Conservation (phyloP, 1,139 yeast genomes). For the Yamadazyma mexicana region DNA sequence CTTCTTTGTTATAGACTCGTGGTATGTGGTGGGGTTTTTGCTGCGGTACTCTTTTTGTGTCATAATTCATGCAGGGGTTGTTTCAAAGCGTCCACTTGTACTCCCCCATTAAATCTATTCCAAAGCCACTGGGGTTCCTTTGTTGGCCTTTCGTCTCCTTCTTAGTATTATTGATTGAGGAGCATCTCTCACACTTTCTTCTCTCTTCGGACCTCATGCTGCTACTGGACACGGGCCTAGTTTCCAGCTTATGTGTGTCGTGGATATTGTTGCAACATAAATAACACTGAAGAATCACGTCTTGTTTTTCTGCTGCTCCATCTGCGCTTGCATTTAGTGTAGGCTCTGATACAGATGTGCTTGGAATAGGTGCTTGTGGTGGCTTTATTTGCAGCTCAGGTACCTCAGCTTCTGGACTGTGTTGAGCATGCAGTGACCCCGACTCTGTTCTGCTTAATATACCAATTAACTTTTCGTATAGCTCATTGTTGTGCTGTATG, state of each 20-base stretch:
- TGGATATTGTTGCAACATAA: slow-evolving; percentile 16
- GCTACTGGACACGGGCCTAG: neutral
- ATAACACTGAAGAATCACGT: slow-evolving; percentile 20
- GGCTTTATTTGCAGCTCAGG: neutral
- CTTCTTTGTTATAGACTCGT: neutral
- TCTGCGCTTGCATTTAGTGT: neutral
- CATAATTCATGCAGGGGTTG: too few species aligned
- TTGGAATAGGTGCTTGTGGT: neutral
- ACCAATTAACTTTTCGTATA: slow-evolving; percentile 15
- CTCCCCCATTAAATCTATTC: slow-evolving; percentile 33
- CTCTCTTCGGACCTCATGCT: slow-evolving; percentile 2
- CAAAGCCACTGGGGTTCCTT: slow-evolving; percentile 8
- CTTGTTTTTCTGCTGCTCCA: slow-evolving; percentile 9
- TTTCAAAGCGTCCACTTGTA: slow-evolving; percentile 27
- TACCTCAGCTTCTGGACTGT: neutral
- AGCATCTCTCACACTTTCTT: slow-evolving; percentile 19
- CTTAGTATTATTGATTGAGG: slow-evolving; percentile 4
- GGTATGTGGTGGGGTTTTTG: too few species aligned
- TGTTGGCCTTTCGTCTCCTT: slow-evolving; percentile 13
- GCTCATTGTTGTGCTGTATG: slow-evolving; percentile 14
- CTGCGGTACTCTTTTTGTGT: neutral
- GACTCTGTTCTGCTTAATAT: slow-evolving; percentile 8
- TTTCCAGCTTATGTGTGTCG: slow-evolving; percentile 3
- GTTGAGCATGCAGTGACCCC: too few species aligned
- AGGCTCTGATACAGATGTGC: too few species aligned